These are phyloP conservation scores for Bathelium albidoporum DNA, from an alignment of 495 filamentous ascomycete species.

Conservation along the genomic window DNA sequence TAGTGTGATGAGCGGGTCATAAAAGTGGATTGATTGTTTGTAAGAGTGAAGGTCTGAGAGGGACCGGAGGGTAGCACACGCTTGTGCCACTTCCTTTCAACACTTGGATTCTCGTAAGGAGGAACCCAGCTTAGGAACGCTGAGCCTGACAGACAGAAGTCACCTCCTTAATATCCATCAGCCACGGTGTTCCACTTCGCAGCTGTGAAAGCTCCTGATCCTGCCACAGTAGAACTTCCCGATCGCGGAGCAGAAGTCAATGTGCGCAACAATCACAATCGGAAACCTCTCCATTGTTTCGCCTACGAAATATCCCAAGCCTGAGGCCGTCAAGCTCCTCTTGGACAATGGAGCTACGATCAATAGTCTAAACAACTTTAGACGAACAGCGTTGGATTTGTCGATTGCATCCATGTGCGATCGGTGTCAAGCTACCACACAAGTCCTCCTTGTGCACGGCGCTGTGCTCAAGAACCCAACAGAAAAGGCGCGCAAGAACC, in stretches of 20 bases:
- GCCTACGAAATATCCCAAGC: neutral
- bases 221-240: neutral
- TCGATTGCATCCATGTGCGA: neutral
- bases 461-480: neutral
- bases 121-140: too few species aligned
- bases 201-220: neutral
- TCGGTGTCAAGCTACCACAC: neutral
- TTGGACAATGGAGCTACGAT: neutral
- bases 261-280: neutral
- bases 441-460: neutral
- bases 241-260: neutral
- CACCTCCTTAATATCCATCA: neutral
- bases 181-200: neutral
- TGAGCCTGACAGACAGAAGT: neutral
- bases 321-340: neutral
- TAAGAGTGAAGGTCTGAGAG: too few species aligned
- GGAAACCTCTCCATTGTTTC: neutral
- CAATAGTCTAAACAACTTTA: neutral
- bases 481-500: neutral
- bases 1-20: too few species aligned
- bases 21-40: too few species aligned
- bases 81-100: too few species aligned
- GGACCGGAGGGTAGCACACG: too few species aligned
- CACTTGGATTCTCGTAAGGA: too few species aligned
- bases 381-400: neutral